Percentiles rank a stretch among this genome's conserved stretches.
These are phyloP conservation scores for Groenewaldozyma salmanticensis DNA, from an alignment of 805 yeast genomes.

Conservation along the genomic window DNA sequence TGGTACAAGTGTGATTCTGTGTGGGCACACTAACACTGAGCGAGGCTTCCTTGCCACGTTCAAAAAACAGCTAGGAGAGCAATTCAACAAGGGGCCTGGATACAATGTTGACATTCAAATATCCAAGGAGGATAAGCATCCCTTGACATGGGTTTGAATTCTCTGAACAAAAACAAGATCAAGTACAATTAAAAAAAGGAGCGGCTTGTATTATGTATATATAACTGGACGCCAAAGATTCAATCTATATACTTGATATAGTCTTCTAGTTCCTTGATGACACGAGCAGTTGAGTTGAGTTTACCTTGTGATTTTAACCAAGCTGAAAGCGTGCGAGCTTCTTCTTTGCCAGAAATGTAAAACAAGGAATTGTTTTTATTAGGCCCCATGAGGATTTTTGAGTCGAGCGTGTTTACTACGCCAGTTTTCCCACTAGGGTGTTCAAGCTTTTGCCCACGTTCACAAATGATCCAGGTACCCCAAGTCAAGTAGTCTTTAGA, in stretches of 20 bases:
- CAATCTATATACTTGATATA: constrained; percentile 7
- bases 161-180: constrained; percentile 3
- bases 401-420: not conserved
- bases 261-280: constrained; percentile 14
- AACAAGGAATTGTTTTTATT: constrained; percentile 12
- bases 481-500: constrained; percentile 21
- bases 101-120: constrained; percentile 34
- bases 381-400: not conserved
- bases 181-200: constrained; percentile 1
- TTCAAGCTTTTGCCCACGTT: constrained; percentile 14
- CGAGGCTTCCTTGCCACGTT: constrained; percentile 63
- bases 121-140: constrained; percentile 56
- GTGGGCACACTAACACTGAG: constrained; percentile 91
- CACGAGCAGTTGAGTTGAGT: constrained; percentile 2
- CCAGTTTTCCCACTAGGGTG: constrained; percentile 1
- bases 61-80: constrained; percentile 38
- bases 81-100: constrained; percentile 27
- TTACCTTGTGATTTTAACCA: constrained; percentile 25
- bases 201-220: no score
- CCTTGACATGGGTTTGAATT: constrained; percentile 28
- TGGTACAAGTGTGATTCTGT: constrained; percentile 62
- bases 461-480: constrained; percentile 29
- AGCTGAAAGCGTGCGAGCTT: constrained; percentile 17
- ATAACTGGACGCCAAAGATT: no score
- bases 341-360: constrained; percentile 19